Evolutionary conservation across 352 stramenopile species (phyloP), one percentile per base, ranked within the genome.

Genomic region (Phytopythium helicoides): DNA sequence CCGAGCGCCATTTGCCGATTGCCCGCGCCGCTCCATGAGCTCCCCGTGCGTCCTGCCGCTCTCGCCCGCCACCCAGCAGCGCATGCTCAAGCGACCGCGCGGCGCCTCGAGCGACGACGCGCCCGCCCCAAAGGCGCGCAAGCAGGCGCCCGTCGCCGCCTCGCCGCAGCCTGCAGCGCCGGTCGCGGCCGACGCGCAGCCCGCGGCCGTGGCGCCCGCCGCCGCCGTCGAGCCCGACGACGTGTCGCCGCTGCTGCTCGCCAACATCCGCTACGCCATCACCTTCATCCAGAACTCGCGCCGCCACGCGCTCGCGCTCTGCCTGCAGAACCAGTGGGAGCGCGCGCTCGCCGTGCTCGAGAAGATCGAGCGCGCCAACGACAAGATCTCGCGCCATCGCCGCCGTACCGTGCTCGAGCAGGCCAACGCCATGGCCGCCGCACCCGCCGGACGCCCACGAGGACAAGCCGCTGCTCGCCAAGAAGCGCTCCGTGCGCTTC

Each of bases 351-450:
- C 59, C 36, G 78, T 92, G 48, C 68, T 92, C 14, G 81, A 92
- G 58, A 92, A 92, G 66, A 84, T 92, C 44, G 81, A 92, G 58
- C 78, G 78, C 21, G 81, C 81, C 35, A 89, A 86, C 60, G 78
- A 89, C 47, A 88, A 88, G 52, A 81, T 92, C 54, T 72, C 76
- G 16, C 76, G 74, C 47, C 78, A 88, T 56, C 81, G 76, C 47
- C 81, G 81, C 57, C 54, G 66, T 36, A 72, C 75, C 49, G 74
- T 92, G 54, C 64, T 83, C 8, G 54, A 83, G 37, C 69, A 86
- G 37, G 70, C 66, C 46, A 92, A 92, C 59, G 68, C 66, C 21
- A 68, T 63, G 39, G 33, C 62, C 37, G 60, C 49, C 34, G 49
- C 67, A 28, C 67, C 60, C n/a, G 48, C 16, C 56, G 25, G 64